phyloP scores from a whole-genome alignment of 2,329 filamentous ascomycete genomes.

The Bipolaris victoriae region DNA sequence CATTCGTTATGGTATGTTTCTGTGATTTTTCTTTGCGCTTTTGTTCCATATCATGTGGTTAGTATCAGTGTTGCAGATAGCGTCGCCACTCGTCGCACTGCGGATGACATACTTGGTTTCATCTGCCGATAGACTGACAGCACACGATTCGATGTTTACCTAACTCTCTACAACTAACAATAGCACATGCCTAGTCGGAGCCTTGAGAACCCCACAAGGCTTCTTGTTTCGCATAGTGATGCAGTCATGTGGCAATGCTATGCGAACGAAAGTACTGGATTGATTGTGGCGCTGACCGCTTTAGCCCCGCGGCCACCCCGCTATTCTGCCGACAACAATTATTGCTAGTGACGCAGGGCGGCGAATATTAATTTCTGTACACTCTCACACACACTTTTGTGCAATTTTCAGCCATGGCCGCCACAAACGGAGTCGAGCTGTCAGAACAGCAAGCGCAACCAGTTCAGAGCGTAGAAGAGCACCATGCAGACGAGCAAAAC shows the following conservation, averaged over 20 bases:
- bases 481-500: conserved; percentile 34
- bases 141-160: no score
- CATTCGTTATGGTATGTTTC: no score
- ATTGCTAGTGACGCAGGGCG: conserved; percentile 12
- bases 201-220: background rate
- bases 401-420: conserved; percentile 20
- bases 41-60: no score
- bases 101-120: no score
- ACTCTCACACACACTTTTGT: background rate
- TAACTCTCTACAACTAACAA: no score
- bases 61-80: no score
- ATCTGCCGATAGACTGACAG: no score
- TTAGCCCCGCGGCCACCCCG: conserved; percentile 19
- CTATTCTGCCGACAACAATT: conserved; percentile 17
- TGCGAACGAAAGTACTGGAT: background rate
- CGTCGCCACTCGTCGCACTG: no score
- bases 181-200: no score
- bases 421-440: conserved; percentile 12
- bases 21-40: no score
- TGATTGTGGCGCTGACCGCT: conserved; percentile 10
- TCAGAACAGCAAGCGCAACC: conserved; percentile 14
- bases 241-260: background rate
- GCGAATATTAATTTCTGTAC: conserved; percentile 14
- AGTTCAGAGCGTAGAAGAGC: conserved; percentile 13
- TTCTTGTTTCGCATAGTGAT: background rate